Evolutionary conservation across 768 basidiomycete species (phyloP), one percentile per base, ranked within the genome.

Genomic region (Gymnopilus dilepis): DNA sequence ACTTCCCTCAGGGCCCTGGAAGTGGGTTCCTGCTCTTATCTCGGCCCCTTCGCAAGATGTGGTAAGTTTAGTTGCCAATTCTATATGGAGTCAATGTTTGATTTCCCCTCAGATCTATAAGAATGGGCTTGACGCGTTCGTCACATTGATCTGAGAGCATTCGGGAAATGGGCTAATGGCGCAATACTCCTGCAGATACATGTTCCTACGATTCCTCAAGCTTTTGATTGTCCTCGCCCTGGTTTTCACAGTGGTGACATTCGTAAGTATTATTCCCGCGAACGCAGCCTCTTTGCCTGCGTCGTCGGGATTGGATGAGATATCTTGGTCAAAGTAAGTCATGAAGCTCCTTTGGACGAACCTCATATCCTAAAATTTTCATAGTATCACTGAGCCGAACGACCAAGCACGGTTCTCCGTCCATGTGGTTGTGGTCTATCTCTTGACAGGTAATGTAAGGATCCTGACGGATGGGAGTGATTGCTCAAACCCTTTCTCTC

Each of bases 131-230:
- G 90, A 91, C 72, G 87, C 89, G 70, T 69, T 15, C 30, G 65
- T 65, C 15, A 19, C 19, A 21, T 53, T 34, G 89, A 82, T 65
- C 78, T 81, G 74, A 60, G 68, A 75, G 74, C 42, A n/a, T 19
- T 9, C 42, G 38, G 79, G 11, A n/a, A n/a, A n/a, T 24, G 24
- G 15, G 34, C 34, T 48, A 6, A 45, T 24, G 33, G 33, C 45
- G 48, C 53, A 26, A 28, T 26, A 43, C 2, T 43, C 15, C 24
- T 43, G 59, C 58, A 81, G 80, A 42, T 82, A 82, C 61, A 81
- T 89, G 79, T 80, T 89, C 47, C 73, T 85, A 19, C 82, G 89
- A 57, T 87, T 87, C 74, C 70, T 88, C 63, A 84, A 85, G 69
- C 83, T 90, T 60, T 73, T 83, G n/a, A 83, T 90, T 62, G 70